Evolutionary conservation across 2,329 filamentous ascomycete species (phyloP).

Genomic region (Cercospora sesami): DNA sequence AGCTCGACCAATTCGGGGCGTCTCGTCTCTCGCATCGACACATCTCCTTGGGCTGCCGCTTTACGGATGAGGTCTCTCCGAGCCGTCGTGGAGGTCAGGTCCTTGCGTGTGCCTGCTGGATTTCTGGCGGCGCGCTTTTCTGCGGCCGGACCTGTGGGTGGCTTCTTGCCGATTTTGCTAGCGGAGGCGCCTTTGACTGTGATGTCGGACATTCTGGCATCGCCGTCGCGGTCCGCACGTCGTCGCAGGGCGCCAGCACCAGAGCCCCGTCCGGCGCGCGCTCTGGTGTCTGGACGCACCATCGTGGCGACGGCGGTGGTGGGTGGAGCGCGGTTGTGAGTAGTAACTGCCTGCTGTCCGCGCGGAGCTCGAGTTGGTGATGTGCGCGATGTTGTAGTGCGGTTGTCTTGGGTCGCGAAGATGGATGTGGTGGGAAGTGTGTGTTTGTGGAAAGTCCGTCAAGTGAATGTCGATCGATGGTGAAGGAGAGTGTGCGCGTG

Average conservation of each 20-base stretch:
- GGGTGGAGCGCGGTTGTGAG: not conserved
- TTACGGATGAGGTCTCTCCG: conserved; percentile 37
- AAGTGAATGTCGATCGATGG: not conserved
- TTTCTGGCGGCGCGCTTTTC: conserved; percentile 26
- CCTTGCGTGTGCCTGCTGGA: conserved; percentile 20
- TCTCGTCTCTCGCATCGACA: conserved; percentile 30
- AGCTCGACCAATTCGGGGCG: conserved; percentile 36
- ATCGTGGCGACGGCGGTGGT: conserved; percentile 10
- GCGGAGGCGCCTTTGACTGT: conserved; percentile 37
- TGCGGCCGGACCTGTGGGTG: conserved; percentile 22
- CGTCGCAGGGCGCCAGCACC: conserved; percentile 14
- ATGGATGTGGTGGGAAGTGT: not conserved
- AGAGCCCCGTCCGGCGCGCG: conserved; percentile 3
- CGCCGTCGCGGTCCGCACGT: conserved; percentile 59
- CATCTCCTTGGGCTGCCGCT: conserved; percentile 35
- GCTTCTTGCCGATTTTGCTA: conserved; percentile 32
- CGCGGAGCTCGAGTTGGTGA: not conserved
- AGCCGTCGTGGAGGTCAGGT: conserved; percentile 27
- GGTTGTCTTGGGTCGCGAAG: not conserved
- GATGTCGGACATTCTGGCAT: conserved; percentile 57
- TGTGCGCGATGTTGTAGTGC: not conserved
- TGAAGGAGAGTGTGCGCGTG: not conserved
- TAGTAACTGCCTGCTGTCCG: not conserved
- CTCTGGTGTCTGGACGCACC: conserved; percentile 17
- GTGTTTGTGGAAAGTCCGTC: not conserved